Conservation (phyloP, 78 protist species). For the Diacronema lutheri region DNA sequence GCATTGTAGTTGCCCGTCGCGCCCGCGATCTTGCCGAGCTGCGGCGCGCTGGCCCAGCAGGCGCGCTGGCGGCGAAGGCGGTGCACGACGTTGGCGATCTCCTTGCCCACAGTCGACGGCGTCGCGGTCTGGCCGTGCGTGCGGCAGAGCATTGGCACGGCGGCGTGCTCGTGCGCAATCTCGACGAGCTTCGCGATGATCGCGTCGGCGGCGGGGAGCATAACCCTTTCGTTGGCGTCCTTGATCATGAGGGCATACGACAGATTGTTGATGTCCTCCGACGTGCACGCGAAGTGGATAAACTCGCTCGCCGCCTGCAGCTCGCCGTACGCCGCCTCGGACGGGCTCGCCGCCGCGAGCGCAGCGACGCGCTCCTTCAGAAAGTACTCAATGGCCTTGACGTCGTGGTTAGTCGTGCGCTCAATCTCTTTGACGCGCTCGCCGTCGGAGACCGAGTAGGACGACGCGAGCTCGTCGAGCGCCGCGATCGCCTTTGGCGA, state of each 20-base stretch:
- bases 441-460: neutral
- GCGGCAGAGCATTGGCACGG: constrained; percentile 79
- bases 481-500: neutral
- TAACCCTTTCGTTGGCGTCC: neutral
- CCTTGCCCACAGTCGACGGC: constrained; percentile 89
- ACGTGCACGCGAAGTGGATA: constrained; percentile 32
- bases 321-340: neutral
- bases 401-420: constrained; percentile 77
- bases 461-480: neutral
- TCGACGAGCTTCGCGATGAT: constrained; percentile 29
- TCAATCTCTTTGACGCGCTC: constrained; percentile 66
- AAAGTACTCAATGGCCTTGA: constrained; percentile 83
- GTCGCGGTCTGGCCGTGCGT: constrained; percentile 91
- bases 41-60: neutral
- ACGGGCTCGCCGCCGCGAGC: neutral
- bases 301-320: neutral
- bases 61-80: constrained; percentile 60
- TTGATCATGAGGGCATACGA: constrained; percentile 21
- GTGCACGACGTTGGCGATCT: constrained; percentile 64
- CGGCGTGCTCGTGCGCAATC: constrained; percentile 31
- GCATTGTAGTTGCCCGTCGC: constrained; percentile 70
- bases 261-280: constrained; percentile 38
- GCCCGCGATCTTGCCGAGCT: neutral
- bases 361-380: constrained; percentile 27
- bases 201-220: constrained; percentile 21